Evolutionary conservation across 129 eudicot species (phyloP).

Genomic region (Flaveria sonorensis): DNA sequence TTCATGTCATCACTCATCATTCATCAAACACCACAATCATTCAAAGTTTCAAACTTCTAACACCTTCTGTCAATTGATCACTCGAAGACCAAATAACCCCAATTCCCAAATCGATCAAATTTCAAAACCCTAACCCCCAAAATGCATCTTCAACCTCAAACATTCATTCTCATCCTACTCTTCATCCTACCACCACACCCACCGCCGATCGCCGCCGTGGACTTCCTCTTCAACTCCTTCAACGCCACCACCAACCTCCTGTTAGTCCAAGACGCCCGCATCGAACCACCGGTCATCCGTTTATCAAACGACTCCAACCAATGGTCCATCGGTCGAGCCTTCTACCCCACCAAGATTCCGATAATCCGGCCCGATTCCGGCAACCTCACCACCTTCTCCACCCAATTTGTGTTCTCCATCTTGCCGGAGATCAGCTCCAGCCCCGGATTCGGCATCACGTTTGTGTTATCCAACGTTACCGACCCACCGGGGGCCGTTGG

Average conservation of each 20-base stretch:
- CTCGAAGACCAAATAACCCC: background rate
- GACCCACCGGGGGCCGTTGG: slow-evolving; percentile 46
- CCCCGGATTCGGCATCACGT: slow-evolving; percentile 74
- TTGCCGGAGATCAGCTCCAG: slow-evolving; percentile 51
- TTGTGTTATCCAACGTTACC: slow-evolving; percentile 51
- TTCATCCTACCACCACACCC: slow-evolving; percentile 12
- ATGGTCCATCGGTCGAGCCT: slow-evolving; percentile 63
- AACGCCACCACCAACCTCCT: slow-evolving; percentile 36
- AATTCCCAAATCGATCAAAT: background rate
- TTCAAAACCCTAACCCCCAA: background rate
- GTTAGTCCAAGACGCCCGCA: slow-evolving; percentile 51
- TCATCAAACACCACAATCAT: slow-evolving; percentile 1
- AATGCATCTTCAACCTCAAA: slow-evolving; percentile 20
- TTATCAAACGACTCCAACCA: slow-evolving; percentile 63
- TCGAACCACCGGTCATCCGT: slow-evolving; percentile 65
- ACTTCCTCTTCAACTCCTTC: slow-evolving; percentile 71
- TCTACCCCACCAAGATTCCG: slow-evolving; percentile 42
- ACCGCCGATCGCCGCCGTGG: slow-evolving; percentile 49
- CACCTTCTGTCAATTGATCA: background rate
- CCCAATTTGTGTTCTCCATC: slow-evolving; percentile 66
- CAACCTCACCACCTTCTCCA: slow-evolving; percentile 48
- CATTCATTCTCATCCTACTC: background rate
- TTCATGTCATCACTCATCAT: background rate
- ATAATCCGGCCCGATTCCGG: slow-evolving; percentile 37
- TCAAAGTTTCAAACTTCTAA: slow-evolving; percentile 13